phyloP scores from a whole-genome alignment of 176 grass and related monocot genomes.

The Miscanthus lutarioriparius region DNA sequence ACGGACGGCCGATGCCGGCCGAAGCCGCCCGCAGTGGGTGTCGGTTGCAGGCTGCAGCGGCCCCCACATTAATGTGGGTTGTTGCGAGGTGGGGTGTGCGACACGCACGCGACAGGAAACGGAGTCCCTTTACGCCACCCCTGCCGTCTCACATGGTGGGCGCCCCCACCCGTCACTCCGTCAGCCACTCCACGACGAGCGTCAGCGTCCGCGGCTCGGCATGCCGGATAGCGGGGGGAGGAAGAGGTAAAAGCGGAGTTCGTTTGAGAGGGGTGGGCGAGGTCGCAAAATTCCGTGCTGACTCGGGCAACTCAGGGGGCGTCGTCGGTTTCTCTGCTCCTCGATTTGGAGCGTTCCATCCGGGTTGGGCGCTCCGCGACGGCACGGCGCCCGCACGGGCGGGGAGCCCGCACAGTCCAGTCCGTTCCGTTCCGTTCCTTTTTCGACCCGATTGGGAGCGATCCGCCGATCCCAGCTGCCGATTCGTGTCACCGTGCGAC shows the following conservation, averaged over 20 bases:
- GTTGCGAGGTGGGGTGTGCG: neutral
- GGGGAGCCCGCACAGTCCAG: neutral
- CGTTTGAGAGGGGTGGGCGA: neutral
- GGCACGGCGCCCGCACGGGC: neutral
- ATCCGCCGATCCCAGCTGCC: neutral
- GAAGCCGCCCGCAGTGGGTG: neutral
- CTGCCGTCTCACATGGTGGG: neutral
- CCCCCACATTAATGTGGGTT: conserved; percentile 7
- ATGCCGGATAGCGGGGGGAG: neutral
- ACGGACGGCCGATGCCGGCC: neutral
- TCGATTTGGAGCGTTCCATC: no score
- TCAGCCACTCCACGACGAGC: neutral
- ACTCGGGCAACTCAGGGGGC: neutral
- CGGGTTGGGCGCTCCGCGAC: neutral
- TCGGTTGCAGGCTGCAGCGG: conserved; percentile 26
- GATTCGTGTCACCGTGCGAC: neutral
- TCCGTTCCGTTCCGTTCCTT: neutral
- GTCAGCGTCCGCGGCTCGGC: neutral
- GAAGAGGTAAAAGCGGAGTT: neutral
- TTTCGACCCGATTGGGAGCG: neutral
- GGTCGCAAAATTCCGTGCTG: neutral
- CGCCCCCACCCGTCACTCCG: conserved; percentile 37
- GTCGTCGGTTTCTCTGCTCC: no score
- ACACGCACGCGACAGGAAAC: neutral
- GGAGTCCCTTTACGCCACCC: conserved; percentile 24